A percentile compares a stretch with the other conserved stretches of the same genome.
phyloP scores from a whole-genome alignment of 129 eudicot genomes.

The Centella asiatica region DNA sequence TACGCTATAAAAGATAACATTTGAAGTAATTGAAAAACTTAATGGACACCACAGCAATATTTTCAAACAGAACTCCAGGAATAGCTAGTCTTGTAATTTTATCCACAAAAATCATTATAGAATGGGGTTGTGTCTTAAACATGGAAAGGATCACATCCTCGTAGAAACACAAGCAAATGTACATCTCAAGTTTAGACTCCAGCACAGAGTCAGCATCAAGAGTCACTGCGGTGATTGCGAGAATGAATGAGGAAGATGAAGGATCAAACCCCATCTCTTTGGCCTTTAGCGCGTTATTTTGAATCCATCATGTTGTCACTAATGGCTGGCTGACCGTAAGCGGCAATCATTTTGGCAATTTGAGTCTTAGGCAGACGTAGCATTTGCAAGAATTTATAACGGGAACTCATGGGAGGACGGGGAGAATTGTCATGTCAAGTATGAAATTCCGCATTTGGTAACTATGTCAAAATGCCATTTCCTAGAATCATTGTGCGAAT shows the following conservation, averaged over 20 bases:
- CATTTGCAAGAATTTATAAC: too few species aligned
- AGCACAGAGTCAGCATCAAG: background rate
- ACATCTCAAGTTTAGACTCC: slow-evolving; percentile 4
- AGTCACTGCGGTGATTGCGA: background rate
- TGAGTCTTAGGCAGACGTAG: too few species aligned
- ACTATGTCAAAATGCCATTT: too few species aligned
- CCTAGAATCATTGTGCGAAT: too few species aligned
- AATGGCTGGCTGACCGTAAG: background rate
- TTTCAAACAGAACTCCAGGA: slow-evolving; percentile 8
- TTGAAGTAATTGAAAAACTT: background rate
- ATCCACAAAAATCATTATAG: background rate
- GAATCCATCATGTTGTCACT: background rate
- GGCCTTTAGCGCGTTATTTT: slow-evolving; percentile 3
- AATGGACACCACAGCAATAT: background rate
- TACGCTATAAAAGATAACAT: background rate
- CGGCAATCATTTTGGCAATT: background rate
- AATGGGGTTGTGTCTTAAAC: slow-evolving; percentile 1
- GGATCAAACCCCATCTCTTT: slow-evolving; percentile 11
- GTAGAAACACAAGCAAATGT: slow-evolving; percentile 14
- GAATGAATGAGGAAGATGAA: background rate
- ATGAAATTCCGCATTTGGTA: too few species aligned
- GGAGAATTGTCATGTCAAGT: too few species aligned
- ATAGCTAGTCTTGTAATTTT: background rate
- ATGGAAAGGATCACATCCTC: background rate
- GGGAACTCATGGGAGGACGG: too few species aligned